Conservation (phyloP, 164 flowering plant genomes). For the Berberis thunbergii region DNA sequence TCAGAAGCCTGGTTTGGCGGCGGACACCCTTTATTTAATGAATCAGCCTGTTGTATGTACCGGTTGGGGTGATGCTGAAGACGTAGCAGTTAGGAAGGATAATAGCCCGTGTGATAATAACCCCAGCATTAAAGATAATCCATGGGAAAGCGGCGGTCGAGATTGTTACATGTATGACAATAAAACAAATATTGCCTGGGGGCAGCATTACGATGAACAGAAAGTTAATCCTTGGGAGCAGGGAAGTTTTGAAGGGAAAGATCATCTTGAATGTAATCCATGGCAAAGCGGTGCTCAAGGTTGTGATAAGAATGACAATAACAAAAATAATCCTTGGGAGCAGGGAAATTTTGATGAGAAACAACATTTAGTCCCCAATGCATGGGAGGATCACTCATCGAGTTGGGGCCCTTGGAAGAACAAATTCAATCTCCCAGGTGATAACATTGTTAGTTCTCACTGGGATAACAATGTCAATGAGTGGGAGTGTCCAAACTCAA, state of each 20-base stretch:
- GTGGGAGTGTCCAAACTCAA: constrained; percentile 14
- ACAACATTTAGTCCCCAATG: too few species aligned
- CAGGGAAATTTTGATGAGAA: too few species aligned
- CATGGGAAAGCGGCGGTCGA: constrained; percentile 16
- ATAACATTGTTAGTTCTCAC: not conserved
- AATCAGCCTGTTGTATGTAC: constrained; percentile 12
- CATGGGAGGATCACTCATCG: not conserved
- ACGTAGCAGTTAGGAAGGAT: not conserved
- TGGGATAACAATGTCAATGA: not conserved
- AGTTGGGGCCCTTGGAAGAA: not conserved
- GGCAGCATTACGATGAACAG: too few species aligned
- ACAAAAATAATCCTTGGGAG: constrained; percentile 19
- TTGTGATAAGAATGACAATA: not conserved
- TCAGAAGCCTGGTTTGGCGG: constrained; percentile 2
- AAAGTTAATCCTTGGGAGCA: too few species aligned
- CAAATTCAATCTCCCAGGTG: not conserved
- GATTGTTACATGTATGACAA: not conserved
- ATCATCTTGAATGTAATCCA: not conserved
- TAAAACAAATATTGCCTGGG: too few species aligned
- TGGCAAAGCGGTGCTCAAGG: constrained; percentile 1
- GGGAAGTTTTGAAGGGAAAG: too few species aligned
- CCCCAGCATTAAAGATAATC: constrained; percentile 2
- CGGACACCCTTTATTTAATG: constrained; percentile 7
- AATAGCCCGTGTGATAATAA: not conserved
- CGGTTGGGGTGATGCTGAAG: constrained; percentile 30